A percentile compares a stretch with the other conserved stretches of the same genome.
Evolutionary conservation across 2,329 filamentous ascomycete species (phyloP).

Genomic region (Bipolaris gigantea): DNA sequence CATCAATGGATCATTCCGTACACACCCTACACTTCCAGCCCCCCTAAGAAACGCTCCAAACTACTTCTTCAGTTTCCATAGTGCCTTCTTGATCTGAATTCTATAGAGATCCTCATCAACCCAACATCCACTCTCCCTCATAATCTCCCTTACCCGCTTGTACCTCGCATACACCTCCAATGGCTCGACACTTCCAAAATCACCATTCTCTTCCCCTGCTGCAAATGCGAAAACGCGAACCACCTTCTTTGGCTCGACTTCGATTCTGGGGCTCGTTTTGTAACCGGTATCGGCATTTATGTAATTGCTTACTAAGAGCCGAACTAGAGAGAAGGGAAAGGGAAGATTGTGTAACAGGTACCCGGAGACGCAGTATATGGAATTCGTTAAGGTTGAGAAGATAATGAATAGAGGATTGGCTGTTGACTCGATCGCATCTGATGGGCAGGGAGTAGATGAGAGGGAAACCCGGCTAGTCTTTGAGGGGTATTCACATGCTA

Average conservation of each 20-base stretch:
- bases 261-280: background rate
- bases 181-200: background rate
- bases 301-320: too few relatives aligned
- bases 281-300: background rate
- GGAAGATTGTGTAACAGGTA: background rate
- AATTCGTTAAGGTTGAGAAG: background rate
- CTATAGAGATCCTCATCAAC: slow-evolving; percentile 6
- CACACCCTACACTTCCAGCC: background rate
- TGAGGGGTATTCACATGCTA: too few relatives aligned
- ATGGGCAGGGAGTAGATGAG: background rate
- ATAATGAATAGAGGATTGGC: background rate
- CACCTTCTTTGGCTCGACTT: slow-evolving; percentile 3
- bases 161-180: slow-evolving; percentile 7
- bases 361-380: background rate
- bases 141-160: slow-evolving; percentile 9
- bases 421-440: background rate
- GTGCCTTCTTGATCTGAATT: slow-evolving; percentile 7
- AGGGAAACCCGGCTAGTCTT: background rate
- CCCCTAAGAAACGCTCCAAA: background rate
- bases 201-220: background rate
- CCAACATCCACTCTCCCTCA: background rate
- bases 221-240: slow-evolving; percentile 3
- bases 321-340: background rate
- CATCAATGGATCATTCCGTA: background rate
- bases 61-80: slow-evolving; percentile 1